Percentiles rank a stretch among this genome's conserved stretches.
Conservation (phyloP, 129 eudicot species). For the Tagetes patula region DNA sequence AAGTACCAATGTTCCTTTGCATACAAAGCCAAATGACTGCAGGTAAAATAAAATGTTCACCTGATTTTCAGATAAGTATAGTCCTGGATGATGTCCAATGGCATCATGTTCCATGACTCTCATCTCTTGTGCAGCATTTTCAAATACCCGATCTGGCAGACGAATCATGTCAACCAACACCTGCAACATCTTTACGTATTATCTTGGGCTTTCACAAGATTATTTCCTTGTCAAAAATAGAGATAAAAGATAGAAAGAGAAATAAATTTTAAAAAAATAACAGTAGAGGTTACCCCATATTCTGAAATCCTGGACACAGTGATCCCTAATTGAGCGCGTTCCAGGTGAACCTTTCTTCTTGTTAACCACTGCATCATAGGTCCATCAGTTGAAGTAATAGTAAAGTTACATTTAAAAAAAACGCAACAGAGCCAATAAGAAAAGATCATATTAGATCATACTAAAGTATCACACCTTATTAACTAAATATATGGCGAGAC, state of each 20-base stretch:
- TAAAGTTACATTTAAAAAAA: not conserved
- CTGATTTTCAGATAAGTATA: conserved; percentile 84
- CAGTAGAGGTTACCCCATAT: conserved; percentile 56
- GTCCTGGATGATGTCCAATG: conserved; percentile 76
- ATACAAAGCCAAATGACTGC: not conserved
- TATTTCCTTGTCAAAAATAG: not conserved
- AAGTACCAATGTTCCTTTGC: not conserved
- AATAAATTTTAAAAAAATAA: not conserved
- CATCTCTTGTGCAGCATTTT: conserved; percentile 94
- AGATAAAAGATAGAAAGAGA: not conserved
- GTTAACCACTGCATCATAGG: conserved; percentile 72
- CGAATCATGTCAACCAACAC: conserved; percentile 91
- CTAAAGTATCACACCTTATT: conserved; percentile 63
- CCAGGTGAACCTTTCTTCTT: conserved; percentile 77
- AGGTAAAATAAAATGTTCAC: conserved; percentile 32
- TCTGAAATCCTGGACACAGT: conserved; percentile 67
- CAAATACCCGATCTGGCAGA: conserved; percentile 93
- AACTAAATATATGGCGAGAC: conserved; percentile 66
- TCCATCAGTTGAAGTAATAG: not conserved
- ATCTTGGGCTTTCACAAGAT: not conserved
- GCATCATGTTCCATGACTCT: conserved; percentile 91
- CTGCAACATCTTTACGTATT: conserved; percentile 32
- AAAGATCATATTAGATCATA: not conserved
- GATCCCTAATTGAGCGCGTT: conserved; percentile 89
- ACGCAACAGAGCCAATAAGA: not conserved